phyloP scores from a whole-genome alignment of 148 eudicot genomes.

The Rhododendron griersonianum region DNA sequence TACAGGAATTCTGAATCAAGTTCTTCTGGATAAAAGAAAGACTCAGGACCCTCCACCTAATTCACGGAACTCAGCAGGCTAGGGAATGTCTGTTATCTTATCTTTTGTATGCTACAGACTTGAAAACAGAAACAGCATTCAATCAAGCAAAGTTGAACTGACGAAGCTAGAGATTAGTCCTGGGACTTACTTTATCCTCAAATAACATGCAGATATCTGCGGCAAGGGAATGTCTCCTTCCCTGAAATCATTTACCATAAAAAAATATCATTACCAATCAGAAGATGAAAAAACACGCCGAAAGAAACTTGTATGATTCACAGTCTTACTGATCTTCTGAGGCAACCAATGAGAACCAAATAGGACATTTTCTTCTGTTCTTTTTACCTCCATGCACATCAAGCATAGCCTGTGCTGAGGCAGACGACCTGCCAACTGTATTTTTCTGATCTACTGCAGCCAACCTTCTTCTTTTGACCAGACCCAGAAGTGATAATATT shows the following conservation, averaged over 20 bases:
- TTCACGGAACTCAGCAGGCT: neutral
- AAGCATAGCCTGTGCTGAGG: conserved; percentile 11
- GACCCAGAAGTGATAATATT: conserved; percentile 21
- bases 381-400: conserved; percentile 24
- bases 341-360: conserved; percentile 88
- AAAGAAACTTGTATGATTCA: neutral
- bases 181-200: conserved; percentile 72
- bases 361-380: conserved; percentile 47
- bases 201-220: conserved; percentile 64
- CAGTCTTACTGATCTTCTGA: conserved; percentile 61
- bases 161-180: neutral
- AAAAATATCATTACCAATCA: neutral
- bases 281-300: neutral
- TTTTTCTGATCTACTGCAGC: conserved; percentile 33
- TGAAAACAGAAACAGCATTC: neutral
- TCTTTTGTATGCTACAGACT: neutral
- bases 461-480: conserved; percentile 49
- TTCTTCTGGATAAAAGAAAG: neutral
- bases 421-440: conserved; percentile 23
- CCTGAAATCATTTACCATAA: conserved; percentile 36
- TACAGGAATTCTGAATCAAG: neutral
- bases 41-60: neutral
- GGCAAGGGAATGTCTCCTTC: conserved; percentile 64
- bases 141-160: neutral
- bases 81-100: neutral